These are phyloP conservation scores for Hypoxylon sp. DNA, from an alignment of 2,329 filamentous ascomycete species.

Conservation along the genomic window DNA sequence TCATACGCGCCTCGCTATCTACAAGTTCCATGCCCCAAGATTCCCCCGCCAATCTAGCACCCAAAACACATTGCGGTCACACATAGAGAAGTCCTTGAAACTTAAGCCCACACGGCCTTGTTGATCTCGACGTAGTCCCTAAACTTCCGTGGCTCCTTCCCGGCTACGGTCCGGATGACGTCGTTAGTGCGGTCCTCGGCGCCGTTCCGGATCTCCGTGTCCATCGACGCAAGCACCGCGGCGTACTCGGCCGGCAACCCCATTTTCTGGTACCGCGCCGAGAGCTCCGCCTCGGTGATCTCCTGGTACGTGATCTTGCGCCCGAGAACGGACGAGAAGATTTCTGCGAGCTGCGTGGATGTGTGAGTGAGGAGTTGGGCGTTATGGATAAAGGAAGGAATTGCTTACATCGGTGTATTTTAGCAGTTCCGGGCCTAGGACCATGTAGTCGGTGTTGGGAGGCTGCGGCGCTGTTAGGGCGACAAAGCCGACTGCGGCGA, in stretches of 20 bases:
- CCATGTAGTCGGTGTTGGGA: constrained; percentile 59
- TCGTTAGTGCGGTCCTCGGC: constrained; percentile 57
- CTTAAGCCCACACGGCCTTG: constrained; percentile 36
- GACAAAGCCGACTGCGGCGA: constrained; percentile 61
- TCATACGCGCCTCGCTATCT: neutral
- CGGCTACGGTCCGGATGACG: constrained; percentile 55
- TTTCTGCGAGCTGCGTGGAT: constrained; percentile 54
- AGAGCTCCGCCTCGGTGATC: constrained; percentile 52
- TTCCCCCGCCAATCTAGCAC: too few relatives aligned
- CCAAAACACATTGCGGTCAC: too few relatives aligned
- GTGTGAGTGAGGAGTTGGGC: neutral
- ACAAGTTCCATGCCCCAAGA: too few relatives aligned
- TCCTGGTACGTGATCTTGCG: constrained; percentile 56
- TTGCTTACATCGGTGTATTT: constrained; percentile 54
- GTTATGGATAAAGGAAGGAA: neutral
- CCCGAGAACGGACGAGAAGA: constrained; percentile 54
- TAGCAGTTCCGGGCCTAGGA: constrained; percentile 58
- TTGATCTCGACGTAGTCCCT: constrained; percentile 49
- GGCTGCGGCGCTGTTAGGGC: constrained; percentile 58
- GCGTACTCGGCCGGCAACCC: constrained; percentile 56
- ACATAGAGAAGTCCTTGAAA: neutral
- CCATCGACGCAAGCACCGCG: constrained; percentile 54
- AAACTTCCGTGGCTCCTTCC: constrained; percentile 53
- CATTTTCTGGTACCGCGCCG: constrained; percentile 40
- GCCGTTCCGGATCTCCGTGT: constrained; percentile 55